Evolutionary conservation across 768 basidiomycete genomes (phyloP).

Genomic region (Neoboletus brunneissimus): DNA sequence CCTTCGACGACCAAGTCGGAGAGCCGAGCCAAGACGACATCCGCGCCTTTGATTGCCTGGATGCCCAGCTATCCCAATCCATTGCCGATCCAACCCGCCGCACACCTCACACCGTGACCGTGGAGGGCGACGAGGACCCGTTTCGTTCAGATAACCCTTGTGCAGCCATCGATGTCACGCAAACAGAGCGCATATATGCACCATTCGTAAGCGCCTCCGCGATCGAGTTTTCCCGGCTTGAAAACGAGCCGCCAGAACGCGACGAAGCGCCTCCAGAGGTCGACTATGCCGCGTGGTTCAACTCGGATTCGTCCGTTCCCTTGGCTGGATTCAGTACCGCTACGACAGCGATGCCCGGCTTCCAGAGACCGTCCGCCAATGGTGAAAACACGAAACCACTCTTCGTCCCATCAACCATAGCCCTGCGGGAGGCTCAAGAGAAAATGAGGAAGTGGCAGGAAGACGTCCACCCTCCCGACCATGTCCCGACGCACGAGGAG

Average conservation of each 20-base stretch:
- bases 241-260: slow-evolving; percentile 21
- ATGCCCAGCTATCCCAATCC: slow-evolving; percentile 43
- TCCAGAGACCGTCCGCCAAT: slow-evolving; percentile 16
- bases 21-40: slow-evolving; percentile 57
- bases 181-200: slow-evolving; percentile 12
- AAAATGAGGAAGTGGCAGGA: slow-evolving; percentile 50
- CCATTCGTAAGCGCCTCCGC: slow-evolving; percentile 19
- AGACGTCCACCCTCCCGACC: slow-evolving; percentile 26
- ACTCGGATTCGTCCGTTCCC: slow-evolving; percentile 29
- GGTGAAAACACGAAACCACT: slow-evolving; percentile 25
- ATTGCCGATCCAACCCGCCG: neutral
- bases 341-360: slow-evolving; percentile 18
- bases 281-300: slow-evolving; percentile 52
- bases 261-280: slow-evolving; percentile 40
- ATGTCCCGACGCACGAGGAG: slow-evolving; percentile 22
- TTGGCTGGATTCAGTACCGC: slow-evolving; percentile 41
- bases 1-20: slow-evolving; percentile 52
- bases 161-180: neutral
- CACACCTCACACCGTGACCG: neutral
- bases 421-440: slow-evolving; percentile 53
- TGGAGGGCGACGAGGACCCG: slow-evolving; percentile 22
- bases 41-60: slow-evolving; percentile 51
- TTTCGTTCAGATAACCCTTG: slow-evolving; percentile 8
- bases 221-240: neutral
- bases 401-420: slow-evolving; percentile 52